These are phyloP conservation scores for Diutina rugosa DNA, from an alignment of 1,139 yeast genomes.

Conservation along the genomic window DNA sequence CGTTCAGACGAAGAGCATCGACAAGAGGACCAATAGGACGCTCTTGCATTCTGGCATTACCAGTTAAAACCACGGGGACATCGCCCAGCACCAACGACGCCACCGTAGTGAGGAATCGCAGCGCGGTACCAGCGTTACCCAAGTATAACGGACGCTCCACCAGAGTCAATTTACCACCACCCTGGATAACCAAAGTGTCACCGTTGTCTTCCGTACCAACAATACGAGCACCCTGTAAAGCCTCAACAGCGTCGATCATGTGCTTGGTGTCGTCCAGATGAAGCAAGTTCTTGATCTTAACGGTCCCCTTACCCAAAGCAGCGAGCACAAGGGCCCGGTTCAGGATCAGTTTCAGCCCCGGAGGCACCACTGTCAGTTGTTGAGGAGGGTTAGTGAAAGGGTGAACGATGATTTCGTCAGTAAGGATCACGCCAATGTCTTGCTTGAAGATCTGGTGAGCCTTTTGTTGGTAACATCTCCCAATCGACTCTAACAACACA, in stretches of 20 bases:
- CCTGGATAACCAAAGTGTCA: conserved; percentile 72
- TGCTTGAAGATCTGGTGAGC: conserved; percentile 78
- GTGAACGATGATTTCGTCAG: conserved; percentile 68
- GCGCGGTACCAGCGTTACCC: conserved; percentile 98
- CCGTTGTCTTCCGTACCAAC: conserved; percentile 69
- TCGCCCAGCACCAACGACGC: conserved; percentile 57
- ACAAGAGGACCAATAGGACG: conserved; percentile 96
- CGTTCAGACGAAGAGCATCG: conserved; percentile 75
- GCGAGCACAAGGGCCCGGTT: conserved; percentile 90
- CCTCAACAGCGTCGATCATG: conserved; percentile 79
- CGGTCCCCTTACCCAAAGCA: conserved; percentile 79
- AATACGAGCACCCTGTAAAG: conserved; percentile 72
- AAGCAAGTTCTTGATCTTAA: conserved; percentile 69
- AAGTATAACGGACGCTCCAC: conserved; percentile 59
- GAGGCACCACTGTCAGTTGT: conserved; percentile 48
- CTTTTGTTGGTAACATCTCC: conserved; percentile 75
- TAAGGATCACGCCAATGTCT: conserved; percentile 68
- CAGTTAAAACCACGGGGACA: conserved; percentile 58
- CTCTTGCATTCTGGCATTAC: conserved; percentile 95
- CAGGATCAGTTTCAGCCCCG: conserved; percentile 95
- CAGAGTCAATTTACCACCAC: conserved; percentile 67
- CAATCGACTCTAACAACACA: conserved; percentile 73
- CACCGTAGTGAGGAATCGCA: conserved; percentile 84
- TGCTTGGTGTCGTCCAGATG: conserved; percentile 95
- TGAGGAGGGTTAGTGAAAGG: conserved; percentile 30